A percentile compares a stretch with the other conserved stretches of the same genome.
Evolutionary conservation across 805 yeast species (phyloP).

Genomic region (Lachancea fermentati): DNA sequence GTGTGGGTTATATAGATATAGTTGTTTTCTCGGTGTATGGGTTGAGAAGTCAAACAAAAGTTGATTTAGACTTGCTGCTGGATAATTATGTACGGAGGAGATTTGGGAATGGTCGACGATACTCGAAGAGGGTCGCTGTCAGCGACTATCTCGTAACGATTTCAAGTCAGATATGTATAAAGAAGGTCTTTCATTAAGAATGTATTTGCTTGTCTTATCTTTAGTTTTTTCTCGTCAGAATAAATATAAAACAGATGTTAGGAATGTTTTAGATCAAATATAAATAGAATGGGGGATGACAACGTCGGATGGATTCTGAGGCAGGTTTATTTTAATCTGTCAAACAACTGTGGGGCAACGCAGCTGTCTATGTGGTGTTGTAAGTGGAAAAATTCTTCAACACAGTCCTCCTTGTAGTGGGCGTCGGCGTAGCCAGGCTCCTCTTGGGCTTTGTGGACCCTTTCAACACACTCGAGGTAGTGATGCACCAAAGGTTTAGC

Average conservation of each 20-base stretch:
- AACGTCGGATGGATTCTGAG: background rate
- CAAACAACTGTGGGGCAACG: constrained; percentile 84
- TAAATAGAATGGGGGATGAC: background rate
- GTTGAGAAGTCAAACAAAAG: too few species aligned
- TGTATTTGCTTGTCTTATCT: background rate
- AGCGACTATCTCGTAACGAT: too few species aligned
- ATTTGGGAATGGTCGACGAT: too few species aligned
- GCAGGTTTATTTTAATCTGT: constrained; percentile 67
- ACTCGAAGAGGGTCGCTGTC: too few species aligned
- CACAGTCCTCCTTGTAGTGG: constrained; percentile 91
- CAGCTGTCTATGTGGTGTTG: constrained; percentile 90
- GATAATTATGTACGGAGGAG: too few species aligned
- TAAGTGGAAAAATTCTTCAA: constrained; percentile 96
- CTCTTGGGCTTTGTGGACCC: constrained; percentile 84
- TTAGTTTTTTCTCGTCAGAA: background rate
- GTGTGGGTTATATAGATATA: too few species aligned
- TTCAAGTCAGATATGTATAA: too few species aligned
- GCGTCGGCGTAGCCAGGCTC: constrained; percentile 76
- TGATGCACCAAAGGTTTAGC: constrained; percentile 79
- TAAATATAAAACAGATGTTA: constrained; percentile 1
- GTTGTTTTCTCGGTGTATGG: too few species aligned
- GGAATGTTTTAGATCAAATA: background rate
- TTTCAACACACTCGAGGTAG: constrained; percentile 89
- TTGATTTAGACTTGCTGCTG: too few species aligned
- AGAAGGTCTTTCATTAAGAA: constrained; percentile 1